Evolutionary conservation across 2,329 filamentous ascomycete species (phyloP).

Genomic region (Endothia cerciana): DNA sequence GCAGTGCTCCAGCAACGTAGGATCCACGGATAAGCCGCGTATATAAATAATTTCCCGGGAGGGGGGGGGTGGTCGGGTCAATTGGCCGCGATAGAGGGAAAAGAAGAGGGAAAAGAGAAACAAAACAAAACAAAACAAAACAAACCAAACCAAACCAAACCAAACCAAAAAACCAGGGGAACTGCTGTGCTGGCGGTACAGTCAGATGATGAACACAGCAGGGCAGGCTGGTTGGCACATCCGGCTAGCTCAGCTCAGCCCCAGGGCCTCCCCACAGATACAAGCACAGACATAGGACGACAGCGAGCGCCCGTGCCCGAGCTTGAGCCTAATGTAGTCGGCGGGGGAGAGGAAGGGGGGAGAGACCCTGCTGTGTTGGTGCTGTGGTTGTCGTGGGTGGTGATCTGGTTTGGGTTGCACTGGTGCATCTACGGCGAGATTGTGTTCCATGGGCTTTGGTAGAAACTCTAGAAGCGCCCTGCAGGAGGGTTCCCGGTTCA

Average conservation of each 20-base stretch:
- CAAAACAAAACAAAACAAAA: not conserved
- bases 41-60: not conserved
- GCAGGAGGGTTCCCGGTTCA: not conserved
- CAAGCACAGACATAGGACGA: not conserved
- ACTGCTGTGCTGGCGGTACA: constrained; percentile 11
- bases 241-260: constrained; percentile 9
- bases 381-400: not conserved
- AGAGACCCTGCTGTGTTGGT: not conserved
- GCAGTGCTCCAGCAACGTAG: not conserved
- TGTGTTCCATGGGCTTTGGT: too few species aligned
- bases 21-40: not conserved
- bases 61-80: not conserved
- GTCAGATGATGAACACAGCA: constrained; percentile 12
- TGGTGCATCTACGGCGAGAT: not conserved
- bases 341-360: not conserved
- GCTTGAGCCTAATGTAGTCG: too few species aligned
- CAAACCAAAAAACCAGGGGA: not conserved
- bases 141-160: too few species aligned
- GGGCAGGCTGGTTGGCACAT: constrained; percentile 9
- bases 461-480: not conserved
- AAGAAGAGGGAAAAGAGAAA: not conserved
- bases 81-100: not conserved
- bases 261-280: constrained; percentile 5
- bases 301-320: not conserved
- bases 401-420: not conserved